Base-by-base conservation (phyloP, 495 filamentous ascomycete genomes). In the Tetracladium setigerum region DNA sequence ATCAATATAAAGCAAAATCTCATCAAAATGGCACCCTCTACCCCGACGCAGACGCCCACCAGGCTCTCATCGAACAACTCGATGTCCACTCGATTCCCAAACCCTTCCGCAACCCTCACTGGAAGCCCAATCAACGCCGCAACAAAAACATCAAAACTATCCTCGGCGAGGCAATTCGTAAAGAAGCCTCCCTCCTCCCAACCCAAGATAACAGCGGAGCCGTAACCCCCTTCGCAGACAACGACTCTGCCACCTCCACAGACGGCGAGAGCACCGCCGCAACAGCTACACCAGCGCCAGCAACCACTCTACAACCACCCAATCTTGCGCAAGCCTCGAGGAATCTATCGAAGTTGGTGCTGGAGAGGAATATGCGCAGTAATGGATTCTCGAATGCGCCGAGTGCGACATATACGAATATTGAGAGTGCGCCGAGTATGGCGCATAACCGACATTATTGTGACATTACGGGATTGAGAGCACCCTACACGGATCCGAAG, bases 91-190 rank as follows among this genome's bases (percentile, higher is more conserved):
- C 78, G 14, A 74, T 87, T 58, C 82, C 76, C 18, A 88, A 89
- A 62, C 85, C 79, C 46, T 97, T 94, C 73, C 89, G 92, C 54
- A 95, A 88, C 59, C 70, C 83, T 0, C 65, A 81, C 60, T 98
- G 91, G 91, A 87, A 83, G 52, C 86, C 94, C 14, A 85, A 90
- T 47, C 84, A 89, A 64, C 88, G 92, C 12, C 88, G 92, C 63
- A 97, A 96, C 73, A 96, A 96, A 70, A 95, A 94, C 60, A 82
- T 97, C 66, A 97, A 97, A 66, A 87, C 95, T 61, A 89, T 97
- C 49, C 74, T 98, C 50, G 81, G 87, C n/a, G 92, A 98, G 55
- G 87, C 82, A 22, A 74, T 84, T 17, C 81, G 88, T 32, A 89
- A 89, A 61, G 83, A 91, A 68, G 85, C 86, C 7, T 86, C 84